These are phyloP conservation scores for Wickerhamiella brachini DNA, from an alignment of 805 yeast genomes.

Conservation along the genomic window DNA sequence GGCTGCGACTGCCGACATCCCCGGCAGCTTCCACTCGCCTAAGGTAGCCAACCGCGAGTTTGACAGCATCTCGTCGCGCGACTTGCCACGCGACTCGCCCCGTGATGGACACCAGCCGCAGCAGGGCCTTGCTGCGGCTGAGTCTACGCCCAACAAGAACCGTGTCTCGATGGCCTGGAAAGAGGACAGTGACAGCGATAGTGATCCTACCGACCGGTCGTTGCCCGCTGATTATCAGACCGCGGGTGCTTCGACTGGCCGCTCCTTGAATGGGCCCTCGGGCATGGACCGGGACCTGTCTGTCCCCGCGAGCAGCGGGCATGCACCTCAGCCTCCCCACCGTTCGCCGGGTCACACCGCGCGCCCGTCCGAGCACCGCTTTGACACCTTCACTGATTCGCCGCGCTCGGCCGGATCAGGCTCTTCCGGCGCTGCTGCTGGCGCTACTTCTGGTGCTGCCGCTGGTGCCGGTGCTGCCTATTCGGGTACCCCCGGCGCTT, in stretches of 20 bases:
- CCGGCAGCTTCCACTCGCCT: background rate
- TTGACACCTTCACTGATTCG: background rate
- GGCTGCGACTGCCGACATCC: background rate
- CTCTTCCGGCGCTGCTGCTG: too few relatives aligned
- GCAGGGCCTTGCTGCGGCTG: background rate
- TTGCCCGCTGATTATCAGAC: too few relatives aligned
- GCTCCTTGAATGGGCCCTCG: too few relatives aligned
- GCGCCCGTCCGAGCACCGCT: background rate
- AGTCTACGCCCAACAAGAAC: background rate
- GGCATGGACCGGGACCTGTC: too few relatives aligned
- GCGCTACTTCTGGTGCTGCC: background rate
- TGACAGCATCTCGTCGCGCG: background rate
- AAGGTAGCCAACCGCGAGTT: background rate
- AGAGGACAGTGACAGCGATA: background rate
- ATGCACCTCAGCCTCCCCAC: background rate
- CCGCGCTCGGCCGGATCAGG: too few relatives aligned
- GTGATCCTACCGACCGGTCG: background rate
- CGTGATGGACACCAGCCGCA: background rate
- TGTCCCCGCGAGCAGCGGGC: too few relatives aligned
- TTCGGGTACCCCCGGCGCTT: too few relatives aligned
- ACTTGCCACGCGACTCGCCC: too few relatives aligned
- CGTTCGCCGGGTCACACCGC: background rate
- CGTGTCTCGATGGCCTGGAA: background rate
- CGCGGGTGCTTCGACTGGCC: too few relatives aligned
- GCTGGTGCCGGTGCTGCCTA: too few relatives aligned